Conservation (phyloP, 208 protist genomes). For the Trypanosoma vivax region DNA sequence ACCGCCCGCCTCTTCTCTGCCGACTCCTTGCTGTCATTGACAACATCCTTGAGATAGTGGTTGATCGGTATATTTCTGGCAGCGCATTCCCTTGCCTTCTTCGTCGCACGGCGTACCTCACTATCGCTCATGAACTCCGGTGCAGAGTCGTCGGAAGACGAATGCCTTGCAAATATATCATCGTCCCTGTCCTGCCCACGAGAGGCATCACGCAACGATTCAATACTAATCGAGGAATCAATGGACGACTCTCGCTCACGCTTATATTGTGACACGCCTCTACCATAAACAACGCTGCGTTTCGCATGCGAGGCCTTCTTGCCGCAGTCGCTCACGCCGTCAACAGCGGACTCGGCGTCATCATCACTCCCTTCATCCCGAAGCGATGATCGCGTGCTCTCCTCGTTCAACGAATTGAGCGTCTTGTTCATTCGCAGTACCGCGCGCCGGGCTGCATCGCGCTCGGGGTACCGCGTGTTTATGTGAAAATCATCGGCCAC, state of each 20-base stretch:
- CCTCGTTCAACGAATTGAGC: slow-evolving; percentile 28
- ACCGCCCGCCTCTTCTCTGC: slow-evolving; percentile 12
- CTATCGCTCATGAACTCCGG: slow-evolving; percentile 21
- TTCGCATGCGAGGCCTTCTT: neutral
- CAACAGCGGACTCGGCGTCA: neutral
- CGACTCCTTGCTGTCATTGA: slow-evolving; percentile 10
- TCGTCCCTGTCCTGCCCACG: slow-evolving; percentile 15
- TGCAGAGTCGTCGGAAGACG: slow-evolving; percentile 21
- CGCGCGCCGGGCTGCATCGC: slow-evolving; percentile 53
- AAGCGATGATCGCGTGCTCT: slow-evolving; percentile 3
- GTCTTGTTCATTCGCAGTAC: slow-evolving; percentile 32
- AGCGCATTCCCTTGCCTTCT: slow-evolving; percentile 48
- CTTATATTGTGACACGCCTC: slow-evolving; percentile 7
- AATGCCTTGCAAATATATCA: slow-evolving; percentile 18
- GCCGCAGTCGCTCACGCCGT: neutral
- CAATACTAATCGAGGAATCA: slow-evolving; percentile 57
- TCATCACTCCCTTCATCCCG: slow-evolving; percentile 4
- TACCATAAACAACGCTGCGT: slow-evolving; percentile 15
- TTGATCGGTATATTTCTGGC: slow-evolving; percentile 59
- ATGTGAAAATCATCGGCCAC: slow-evolving; percentile 22
- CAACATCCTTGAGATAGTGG: slow-evolving; percentile 52
- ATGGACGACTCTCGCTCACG: slow-evolving; percentile 24
- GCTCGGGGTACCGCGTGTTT: slow-evolving; percentile 48
- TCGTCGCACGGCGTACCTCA: slow-evolving; percentile 23
- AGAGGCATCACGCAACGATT: slow-evolving; percentile 54